These are phyloP conservation scores for Eucalyptus sideroxylon DNA, from an alignment of 345 rosid species.

Conservation along the genomic window DNA sequence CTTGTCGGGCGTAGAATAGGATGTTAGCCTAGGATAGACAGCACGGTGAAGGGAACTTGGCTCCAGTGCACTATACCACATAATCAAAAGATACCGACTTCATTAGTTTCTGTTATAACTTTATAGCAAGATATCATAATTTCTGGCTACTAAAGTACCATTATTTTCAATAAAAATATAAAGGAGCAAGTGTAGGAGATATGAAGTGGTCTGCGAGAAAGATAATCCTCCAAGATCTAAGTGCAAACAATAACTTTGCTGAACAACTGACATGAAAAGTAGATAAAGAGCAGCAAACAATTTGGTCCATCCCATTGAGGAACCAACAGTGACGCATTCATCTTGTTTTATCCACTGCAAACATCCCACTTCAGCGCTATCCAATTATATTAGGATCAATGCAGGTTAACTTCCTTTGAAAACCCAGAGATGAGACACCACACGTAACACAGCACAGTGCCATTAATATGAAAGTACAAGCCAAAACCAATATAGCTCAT, in stretches of 20 bases:
- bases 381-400: neutral
- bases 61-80: constrained; percentile 61
- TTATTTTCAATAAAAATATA: neutral
- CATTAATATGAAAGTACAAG: neutral
- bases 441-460: neutral
- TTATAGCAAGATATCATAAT: neutral
- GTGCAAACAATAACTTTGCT: neutral
- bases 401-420: neutral
- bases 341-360: neutral
- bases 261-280: neutral
- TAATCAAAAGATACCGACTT: neutral
- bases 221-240: neutral
- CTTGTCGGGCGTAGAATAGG: constrained; percentile 73
- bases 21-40: constrained; percentile 64
- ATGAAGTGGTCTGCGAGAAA: neutral
- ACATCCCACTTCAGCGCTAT: neutral
- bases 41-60: constrained; percentile 89
- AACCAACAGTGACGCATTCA: neutral
- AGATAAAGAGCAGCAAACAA: neutral
- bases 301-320: neutral
- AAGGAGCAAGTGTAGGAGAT: neutral
- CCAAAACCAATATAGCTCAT: neutral
- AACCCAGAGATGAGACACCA: neutral
- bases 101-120: neutral
- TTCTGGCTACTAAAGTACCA: neutral